These are phyloP conservation scores for Trichosporon sp. DNA, from an alignment of 1,284 basidiomycete species.

Conservation along the genomic window DNA sequence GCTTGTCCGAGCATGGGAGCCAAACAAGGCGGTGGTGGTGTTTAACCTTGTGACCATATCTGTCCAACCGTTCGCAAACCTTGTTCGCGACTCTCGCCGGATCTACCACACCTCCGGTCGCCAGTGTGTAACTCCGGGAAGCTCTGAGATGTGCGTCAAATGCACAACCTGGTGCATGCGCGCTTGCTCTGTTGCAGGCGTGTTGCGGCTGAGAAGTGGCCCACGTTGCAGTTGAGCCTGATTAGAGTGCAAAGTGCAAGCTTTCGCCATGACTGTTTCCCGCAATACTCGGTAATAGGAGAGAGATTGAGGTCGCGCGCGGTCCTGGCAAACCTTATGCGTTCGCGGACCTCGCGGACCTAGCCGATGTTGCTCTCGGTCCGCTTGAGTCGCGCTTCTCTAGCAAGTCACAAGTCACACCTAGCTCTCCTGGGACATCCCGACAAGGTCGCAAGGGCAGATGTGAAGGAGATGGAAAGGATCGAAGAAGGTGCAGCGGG, in stretches of 20 bases:
- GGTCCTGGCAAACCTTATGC: neutral
- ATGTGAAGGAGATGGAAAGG: neutral
- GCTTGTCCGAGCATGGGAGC: neutral
- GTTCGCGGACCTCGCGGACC: neutral
- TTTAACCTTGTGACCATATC: neutral
- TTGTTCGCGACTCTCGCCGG: neutral
- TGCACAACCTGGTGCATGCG: too few relatives aligned
- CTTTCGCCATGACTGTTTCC: neutral
- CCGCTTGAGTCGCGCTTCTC: neutral
- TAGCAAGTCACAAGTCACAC: neutral
- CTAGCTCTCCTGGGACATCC: neutral
- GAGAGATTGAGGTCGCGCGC: neutral
- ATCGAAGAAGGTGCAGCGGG: neutral
- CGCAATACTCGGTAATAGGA: neutral
- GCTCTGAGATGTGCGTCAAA: neutral
- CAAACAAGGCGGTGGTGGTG: neutral
- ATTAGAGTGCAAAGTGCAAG: neutral
- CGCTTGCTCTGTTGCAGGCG: neutral
- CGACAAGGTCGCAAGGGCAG: neutral
- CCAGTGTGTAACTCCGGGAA: too few relatives aligned
- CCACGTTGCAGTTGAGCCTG: neutral
- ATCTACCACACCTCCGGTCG: neutral
- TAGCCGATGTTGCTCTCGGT: neutral
- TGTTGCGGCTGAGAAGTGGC: neutral
- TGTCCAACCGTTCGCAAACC: slow-evolving; percentile 6